Conservation (phyloP, 768 basidiomycete species). For the Suillus sp. region DNA sequence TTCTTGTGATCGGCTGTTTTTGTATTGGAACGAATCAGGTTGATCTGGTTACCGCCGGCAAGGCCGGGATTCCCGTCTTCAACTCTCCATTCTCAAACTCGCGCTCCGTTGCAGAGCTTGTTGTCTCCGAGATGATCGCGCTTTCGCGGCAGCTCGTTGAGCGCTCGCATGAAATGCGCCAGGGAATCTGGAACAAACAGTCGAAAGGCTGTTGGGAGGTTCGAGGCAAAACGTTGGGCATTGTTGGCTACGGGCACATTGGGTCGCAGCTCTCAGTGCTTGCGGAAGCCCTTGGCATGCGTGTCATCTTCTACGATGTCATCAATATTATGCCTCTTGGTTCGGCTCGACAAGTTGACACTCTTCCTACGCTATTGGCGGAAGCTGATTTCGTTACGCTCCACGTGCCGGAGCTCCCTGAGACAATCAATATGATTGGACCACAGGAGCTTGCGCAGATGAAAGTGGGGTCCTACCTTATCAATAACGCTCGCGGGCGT, state of each 20-base stretch:
- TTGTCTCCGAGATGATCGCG: constrained; percentile 90
- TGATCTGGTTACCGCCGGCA: constrained; percentile 79
- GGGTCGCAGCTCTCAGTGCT: constrained; percentile 96
- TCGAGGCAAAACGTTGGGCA: constrained; percentile 96
- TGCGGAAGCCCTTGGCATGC: constrained; percentile 94
- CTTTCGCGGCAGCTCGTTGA: constrained; percentile 94
- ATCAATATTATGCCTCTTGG: constrained; percentile 98
- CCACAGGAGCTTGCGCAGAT: constrained; percentile 76
- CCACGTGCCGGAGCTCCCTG: constrained; percentile 94
- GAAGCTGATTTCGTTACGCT: constrained; percentile 93
- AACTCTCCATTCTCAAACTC: constrained; percentile 99
- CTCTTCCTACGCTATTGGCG: constrained; percentile 68
- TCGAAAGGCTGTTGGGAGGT: constrained; percentile 98
- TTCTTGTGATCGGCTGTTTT: constrained; percentile 96
- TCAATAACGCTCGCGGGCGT: constrained; percentile 96
- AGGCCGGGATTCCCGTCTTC: constrained; percentile 94
- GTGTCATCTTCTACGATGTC: constrained; percentile 94
- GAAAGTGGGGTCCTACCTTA: constrained; percentile 94
- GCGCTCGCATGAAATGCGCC: constrained; percentile 82
- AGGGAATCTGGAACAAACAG: constrained; percentile 97
- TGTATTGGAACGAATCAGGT: constrained; percentile 99
- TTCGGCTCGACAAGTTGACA: constrained; percentile 86
- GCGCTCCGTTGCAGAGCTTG: constrained; percentile 97
- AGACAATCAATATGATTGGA: constrained; percentile 94
- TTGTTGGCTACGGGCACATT: constrained; percentile 98